Evolutionary conservation across 768 basidiomycete species (phyloP).

Genomic region (Lentinula edodes): DNA sequence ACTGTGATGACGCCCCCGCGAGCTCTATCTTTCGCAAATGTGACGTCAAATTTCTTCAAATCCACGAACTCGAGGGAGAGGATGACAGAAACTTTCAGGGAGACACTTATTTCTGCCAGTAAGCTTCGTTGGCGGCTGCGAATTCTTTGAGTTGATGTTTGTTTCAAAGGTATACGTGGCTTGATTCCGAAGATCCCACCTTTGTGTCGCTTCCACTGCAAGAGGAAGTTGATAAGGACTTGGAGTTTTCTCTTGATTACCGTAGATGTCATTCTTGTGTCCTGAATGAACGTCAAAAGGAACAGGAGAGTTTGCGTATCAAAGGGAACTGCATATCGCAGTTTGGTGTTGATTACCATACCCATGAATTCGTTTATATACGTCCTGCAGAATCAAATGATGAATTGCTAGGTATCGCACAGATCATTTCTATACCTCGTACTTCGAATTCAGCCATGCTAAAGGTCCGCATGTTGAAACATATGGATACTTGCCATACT

Average conservation of each 20-base stretch:
- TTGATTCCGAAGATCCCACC: conserved; percentile 34
- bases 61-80: conserved; percentile 38
- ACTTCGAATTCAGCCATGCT: conserved; percentile 1
- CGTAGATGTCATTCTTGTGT: conserved; percentile 50
- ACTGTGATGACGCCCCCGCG: conserved; percentile 52
- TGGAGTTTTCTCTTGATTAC: conserved; percentile 21
- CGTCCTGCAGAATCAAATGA: conserved; percentile 22
- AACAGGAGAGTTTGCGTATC: conserved; percentile 17
- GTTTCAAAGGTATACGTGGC: conserved; percentile 41
- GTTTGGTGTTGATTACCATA: conserved; percentile 45
- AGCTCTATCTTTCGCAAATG: conserved; percentile 56
- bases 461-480: background rate
- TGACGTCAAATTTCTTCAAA: conserved; percentile 36
- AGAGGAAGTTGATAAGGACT: conserved; percentile 22
- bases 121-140: conserved; percentile 11
- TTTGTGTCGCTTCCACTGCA: conserved; percentile 40
- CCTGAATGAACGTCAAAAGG: conserved; percentile 18
- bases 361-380: conserved; percentile 58
- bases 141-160: background rate
- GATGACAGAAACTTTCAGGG: conserved; percentile 32
- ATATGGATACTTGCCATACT: background rate
- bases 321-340: conserved; percentile 23
- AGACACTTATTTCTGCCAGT: conserved; percentile 58
- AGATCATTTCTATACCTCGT: conserved; percentile 36
- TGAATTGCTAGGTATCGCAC: conserved; percentile 44